These are phyloP conservation scores for Linnemannia elongata DNA, from an alignment of 192 early-diverging fungal genomes.

Conservation along the genomic window DNA sequence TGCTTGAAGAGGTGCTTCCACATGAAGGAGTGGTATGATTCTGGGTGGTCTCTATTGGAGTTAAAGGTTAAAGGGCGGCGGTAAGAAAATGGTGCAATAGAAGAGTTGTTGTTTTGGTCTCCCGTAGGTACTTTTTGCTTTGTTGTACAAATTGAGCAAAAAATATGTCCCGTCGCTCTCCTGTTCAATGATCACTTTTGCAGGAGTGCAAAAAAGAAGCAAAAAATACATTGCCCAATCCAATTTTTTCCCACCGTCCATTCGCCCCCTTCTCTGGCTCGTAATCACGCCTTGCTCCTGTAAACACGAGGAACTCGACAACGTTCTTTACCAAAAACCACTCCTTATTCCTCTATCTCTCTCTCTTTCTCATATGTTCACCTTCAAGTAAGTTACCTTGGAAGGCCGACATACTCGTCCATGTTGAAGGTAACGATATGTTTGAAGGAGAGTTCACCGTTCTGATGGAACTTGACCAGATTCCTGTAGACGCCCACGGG, in stretches of 20 bases:
- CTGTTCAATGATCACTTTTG: background rate
- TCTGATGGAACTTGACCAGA: constrained; percentile 75
- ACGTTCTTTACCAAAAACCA: background rate
- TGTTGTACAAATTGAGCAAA: background rate
- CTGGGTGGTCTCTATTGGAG: constrained; percentile 77
- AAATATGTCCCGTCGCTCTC: background rate
- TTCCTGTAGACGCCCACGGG: constrained; percentile 84
- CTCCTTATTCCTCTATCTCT: background rate
- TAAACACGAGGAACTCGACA: background rate
- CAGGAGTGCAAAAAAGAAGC: background rate
- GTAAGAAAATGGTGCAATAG: background rate
- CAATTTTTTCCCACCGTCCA: constrained; percentile 4
- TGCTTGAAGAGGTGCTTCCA: constrained; percentile 91
- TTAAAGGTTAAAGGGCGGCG: too few species aligned
- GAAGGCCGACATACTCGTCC: constrained; percentile 90
- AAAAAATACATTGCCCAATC: background rate
- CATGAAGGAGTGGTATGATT: constrained; percentile 93
- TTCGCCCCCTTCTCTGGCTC: background rate
- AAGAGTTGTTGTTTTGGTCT: background rate
- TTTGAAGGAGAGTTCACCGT: constrained; percentile 78
- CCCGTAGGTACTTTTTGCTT: background rate
- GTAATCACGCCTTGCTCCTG: background rate
- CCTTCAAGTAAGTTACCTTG: constrained; percentile 58
- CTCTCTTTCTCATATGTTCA: background rate
- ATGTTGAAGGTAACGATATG: constrained; percentile 90